Evolutionary conservation across 371 early-diverging fungal genomes (phyloP), one percentile per base, ranked within the genome.

Genomic region (Mucor mucedo): DNA sequence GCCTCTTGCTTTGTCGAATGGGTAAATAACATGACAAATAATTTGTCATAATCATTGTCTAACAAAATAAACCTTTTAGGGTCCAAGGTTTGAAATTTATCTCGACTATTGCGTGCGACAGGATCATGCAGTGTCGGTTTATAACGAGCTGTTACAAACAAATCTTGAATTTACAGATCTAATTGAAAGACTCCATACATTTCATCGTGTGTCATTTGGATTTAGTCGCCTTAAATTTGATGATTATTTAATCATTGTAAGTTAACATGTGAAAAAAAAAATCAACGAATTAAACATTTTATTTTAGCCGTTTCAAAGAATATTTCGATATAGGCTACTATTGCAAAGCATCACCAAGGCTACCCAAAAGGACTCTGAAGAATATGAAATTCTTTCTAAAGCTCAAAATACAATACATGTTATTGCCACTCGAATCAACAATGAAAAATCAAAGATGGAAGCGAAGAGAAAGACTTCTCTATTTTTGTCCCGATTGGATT

Each of bases 231-330:
- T 79, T 8, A 71, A 69, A n/a, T 75, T 82, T 53, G 72, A 72
- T 38, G 82, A 82, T 30, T 82, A 79, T 54, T 40, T 82, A 44
- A 79, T 79, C 21, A 79, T 67, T 70, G 82, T 78, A 75, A 65
- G 44, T 13, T 28, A 21, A 13, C 28, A 9, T 27, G 5, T 27
- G 28, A 30, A 11, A 30, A 30, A 50, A 49, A 13, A 13, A 30
- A 9, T 27, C 11, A 28, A 30, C 10, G 30, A 30, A 29, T 30
- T 30, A 50, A 30, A 5, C 30, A 30, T 48, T 48, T 48, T 49
- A 28, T 10, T 29, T 50, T 61, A 81, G 82, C 82, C 82, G 2
- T 70, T 82, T 32, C 82, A 82, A 71, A 62, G 79, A 35, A 55
- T 82, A n/a, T 76, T 77, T 38, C 68, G 76, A 38, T 82, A 82